phyloP scores from a whole-genome alignment of 345 rosid genomes.

The Erysimum cheiranthoides region DNA sequence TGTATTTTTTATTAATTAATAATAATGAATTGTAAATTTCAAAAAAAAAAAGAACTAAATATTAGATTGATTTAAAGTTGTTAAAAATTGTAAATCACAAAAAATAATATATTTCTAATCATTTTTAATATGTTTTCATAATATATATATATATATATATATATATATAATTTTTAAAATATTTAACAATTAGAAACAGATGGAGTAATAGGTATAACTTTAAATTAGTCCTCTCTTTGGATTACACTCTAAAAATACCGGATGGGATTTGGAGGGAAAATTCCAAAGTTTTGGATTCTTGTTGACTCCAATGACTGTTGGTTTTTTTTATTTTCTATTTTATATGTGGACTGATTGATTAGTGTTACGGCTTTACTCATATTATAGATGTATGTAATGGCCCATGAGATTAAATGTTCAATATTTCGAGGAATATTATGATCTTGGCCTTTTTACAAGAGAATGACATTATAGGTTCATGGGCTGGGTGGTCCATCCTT shows the following conservation, averaged over 20 bases:
- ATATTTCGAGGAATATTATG: not conserved
- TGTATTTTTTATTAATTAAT: too few species aligned
- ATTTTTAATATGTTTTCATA: too few species aligned
- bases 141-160: too few species aligned
- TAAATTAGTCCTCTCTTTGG: slow-evolving; percentile 13
- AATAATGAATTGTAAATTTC: too few species aligned
- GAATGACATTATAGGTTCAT: slow-evolving; percentile 19
- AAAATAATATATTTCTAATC: too few species aligned
- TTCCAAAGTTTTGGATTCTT: not conserved
- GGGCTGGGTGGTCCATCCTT: slow-evolving; percentile 41
- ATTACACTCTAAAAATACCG: not conserved
- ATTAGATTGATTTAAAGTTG: too few species aligned
- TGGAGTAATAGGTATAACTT: too few species aligned
- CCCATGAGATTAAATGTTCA: not conserved
- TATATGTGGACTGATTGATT: slow-evolving; percentile 7
- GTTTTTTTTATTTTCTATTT: too few species aligned
- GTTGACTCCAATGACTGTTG: not conserved
- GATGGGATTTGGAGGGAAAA: slow-evolving; percentile 32
- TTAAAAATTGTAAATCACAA: too few species aligned
- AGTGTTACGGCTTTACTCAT: slow-evolving; percentile 3
- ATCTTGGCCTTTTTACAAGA: slow-evolving; percentile 4
- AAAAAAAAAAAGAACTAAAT: too few species aligned
- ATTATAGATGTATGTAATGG: not conserved
- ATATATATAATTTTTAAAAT: too few species aligned
- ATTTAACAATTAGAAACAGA: too few species aligned